Evolutionary conservation across 441 rosid genomes (phyloP).

Genomic region (Sinapis alba): DNA sequence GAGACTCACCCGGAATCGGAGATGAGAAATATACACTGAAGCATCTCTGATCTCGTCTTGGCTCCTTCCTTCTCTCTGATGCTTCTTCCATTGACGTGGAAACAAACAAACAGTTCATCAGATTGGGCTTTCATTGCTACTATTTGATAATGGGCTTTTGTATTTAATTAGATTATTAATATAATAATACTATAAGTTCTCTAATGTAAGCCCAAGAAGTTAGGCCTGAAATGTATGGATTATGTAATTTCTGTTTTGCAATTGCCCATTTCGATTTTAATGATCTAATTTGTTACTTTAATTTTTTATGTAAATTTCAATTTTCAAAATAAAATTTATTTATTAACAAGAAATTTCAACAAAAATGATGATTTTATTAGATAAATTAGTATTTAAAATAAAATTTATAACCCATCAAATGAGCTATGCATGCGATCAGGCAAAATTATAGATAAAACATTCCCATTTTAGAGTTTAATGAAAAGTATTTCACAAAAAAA

Average conservation of each 20-base stretch:
- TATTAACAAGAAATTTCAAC: neutral
- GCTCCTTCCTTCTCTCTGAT: neutral
- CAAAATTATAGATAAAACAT: neutral
- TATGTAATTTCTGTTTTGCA: neutral
- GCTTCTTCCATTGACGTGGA: neutral
- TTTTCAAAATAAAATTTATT: neutral
- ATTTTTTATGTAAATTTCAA: neutral
- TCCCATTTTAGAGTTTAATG: neutral
- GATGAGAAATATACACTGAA: slow-evolving; percentile 92
- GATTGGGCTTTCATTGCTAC: neutral
- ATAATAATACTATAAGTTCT: neutral
- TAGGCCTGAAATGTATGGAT: neutral
- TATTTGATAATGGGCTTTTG: neutral
- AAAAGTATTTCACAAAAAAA: too few species aligned
- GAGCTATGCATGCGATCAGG: neutral
- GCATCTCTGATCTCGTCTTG: slow-evolving; percentile 47
- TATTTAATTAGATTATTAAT: neutral
- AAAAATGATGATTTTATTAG: neutral
- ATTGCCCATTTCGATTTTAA: neutral
- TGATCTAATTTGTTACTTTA: neutral
- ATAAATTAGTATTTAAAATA: neutral
- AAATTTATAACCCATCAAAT: neutral
- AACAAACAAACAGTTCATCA: neutral
- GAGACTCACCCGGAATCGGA: slow-evolving; percentile 81
- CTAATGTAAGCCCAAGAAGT: neutral